A percentile compares a stretch with the other conserved stretches of the same genome.
Evolutionary conservation across 1,284 basidiomycete species (phyloP).

Genomic region (Cutaneotrichosporon sp.): DNA sequence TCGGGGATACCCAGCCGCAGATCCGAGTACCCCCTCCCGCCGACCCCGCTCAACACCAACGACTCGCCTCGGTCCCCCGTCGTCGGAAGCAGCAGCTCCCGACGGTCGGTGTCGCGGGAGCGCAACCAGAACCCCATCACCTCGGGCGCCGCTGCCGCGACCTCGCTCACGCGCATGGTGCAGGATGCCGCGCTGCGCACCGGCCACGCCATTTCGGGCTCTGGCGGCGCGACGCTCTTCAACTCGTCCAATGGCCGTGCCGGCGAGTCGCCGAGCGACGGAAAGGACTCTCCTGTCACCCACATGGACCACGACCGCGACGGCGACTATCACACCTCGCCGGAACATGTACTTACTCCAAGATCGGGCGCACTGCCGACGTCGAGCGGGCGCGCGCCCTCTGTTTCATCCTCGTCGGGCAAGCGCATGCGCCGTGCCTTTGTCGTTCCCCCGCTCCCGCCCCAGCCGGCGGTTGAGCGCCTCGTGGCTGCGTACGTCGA

Average conservation of each 20-base stretch:
- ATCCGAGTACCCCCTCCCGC: constrained; percentile 36
- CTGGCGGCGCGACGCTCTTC: constrained; percentile 26
- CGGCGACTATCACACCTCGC: constrained; percentile 16
- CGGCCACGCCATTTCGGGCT: constrained; percentile 43
- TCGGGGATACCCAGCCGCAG: constrained; percentile 20
- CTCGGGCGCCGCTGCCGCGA: constrained; percentile 30
- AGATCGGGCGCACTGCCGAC: constrained; percentile 24
- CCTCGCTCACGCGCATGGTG: constrained; percentile 50
- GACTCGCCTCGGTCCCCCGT: constrained; percentile 30
- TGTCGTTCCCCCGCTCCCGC: constrained; percentile 52
- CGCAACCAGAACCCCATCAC: constrained; percentile 23
- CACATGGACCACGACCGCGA: constrained; percentile 18
- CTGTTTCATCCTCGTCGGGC: constrained; percentile 17
- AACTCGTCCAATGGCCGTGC: constrained; percentile 24
- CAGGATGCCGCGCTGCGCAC: constrained; percentile 50
- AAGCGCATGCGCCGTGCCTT: constrained; percentile 35
- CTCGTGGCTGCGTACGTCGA: constrained; percentile 55
- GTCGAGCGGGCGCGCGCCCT: constrained; percentile 17
- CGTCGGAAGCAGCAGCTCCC: constrained; percentile 16
- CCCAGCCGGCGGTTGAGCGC: constrained; percentile 53
- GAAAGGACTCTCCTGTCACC: constrained; percentile 24
- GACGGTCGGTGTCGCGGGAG: constrained; percentile 9
- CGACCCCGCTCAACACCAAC: constrained; percentile 17
- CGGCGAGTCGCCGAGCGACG: constrained; percentile 27
- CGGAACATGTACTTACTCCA: constrained; percentile 25